A percentile compares a stretch with the other conserved stretches of the same genome.
Conservation (phyloP, 192 early-diverging fungal species). For the Coemansia sp. region DNA sequence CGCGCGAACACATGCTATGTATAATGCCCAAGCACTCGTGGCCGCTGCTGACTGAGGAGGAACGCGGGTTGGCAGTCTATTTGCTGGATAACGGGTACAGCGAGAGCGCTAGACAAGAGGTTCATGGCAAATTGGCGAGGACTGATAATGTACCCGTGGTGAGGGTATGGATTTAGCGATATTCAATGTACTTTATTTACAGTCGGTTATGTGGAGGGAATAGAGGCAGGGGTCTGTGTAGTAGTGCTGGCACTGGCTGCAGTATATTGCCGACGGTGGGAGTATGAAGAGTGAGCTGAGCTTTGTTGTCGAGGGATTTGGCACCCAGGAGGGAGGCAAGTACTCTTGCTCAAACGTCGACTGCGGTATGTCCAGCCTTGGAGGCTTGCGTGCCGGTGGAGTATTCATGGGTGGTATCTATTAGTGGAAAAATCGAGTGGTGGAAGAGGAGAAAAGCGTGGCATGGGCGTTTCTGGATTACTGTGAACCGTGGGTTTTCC, state of each 20-base stretch:
- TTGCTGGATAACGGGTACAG: conserved; percentile 15
- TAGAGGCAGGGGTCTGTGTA: conserved; percentile 20
- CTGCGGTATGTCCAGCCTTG: conserved; percentile 15
- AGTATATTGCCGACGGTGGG: conserved; percentile 12
- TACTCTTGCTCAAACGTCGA: conserved; percentile 8
- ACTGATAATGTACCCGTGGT: conserved; percentile 8
- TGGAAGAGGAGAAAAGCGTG: neutral
- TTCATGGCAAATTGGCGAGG: conserved; percentile 3
- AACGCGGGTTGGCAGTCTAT: conserved; percentile 7
- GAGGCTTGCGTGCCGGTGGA: neutral
- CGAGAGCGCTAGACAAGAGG: conserved; percentile 1
- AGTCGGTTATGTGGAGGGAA: conserved; percentile 21
- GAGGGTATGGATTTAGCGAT: conserved; percentile 14
- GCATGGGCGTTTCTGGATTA: neutral
- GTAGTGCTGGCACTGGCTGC: conserved; percentile 45
- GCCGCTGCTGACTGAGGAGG: neutral
- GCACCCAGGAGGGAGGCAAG: conserved; percentile 18
- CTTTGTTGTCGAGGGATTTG: conserved; percentile 36
- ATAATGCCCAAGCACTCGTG: conserved; percentile 29
- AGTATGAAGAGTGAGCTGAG: conserved; percentile 22
- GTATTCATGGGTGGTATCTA: neutral
- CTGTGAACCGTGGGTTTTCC: no score
- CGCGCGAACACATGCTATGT: conserved; percentile 34
- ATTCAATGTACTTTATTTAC: neutral
- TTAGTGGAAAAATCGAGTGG: neutral